Conservation (phyloP, 176 grass and related monocot genomes). For the Luzula sylvatica region DNA sequence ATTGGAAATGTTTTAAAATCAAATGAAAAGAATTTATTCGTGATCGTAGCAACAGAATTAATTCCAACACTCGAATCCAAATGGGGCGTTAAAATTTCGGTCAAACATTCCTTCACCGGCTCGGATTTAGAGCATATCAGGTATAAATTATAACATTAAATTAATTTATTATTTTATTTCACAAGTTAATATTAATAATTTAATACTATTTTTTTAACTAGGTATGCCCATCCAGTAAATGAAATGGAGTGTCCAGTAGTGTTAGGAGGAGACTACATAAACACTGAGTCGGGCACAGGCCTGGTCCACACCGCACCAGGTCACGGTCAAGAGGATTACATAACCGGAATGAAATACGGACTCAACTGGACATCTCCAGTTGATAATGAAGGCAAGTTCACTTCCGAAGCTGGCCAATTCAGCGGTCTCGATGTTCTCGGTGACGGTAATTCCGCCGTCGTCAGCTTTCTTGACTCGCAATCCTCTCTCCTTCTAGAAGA, state of each 20-base stretch:
- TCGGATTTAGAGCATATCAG: slow-evolving; percentile 80
- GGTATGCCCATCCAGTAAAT: slow-evolving; percentile 78
- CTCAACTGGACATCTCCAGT: slow-evolving; percentile 83
- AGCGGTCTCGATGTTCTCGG: slow-evolving; percentile 71
- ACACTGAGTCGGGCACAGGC: slow-evolving; percentile 91
- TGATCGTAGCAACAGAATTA: slow-evolving; percentile 76
- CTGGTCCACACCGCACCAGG: slow-evolving; percentile 99
- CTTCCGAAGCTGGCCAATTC: slow-evolving; percentile 79
- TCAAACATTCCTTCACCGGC: slow-evolving; percentile 65
- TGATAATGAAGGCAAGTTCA: slow-evolving; percentile 91
- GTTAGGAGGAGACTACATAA: slow-evolving; percentile 93
- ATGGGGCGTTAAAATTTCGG: slow-evolving; percentile 63
- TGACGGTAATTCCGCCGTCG: slow-evolving; percentile 70
- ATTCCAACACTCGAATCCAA: slow-evolving; percentile 76
- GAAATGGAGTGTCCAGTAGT: slow-evolving; percentile 81
- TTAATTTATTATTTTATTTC: slow-evolving; percentile 15
- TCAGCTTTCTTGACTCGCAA: slow-evolving; percentile 62
- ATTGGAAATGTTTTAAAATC: slow-evolving; percentile 50
- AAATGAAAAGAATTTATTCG: slow-evolving; percentile 32
- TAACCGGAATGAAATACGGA: slow-evolving; percentile 85
- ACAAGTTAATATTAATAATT: neutral
- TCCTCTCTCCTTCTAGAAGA: slow-evolving; percentile 74
- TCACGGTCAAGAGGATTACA: slow-evolving; percentile 96
- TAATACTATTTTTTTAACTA: slow-evolving; percentile 12
- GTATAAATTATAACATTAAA: slow-evolving; percentile 22